These are phyloP conservation scores for Ramichloridium luteum DNA, from an alignment of 2,329 filamentous ascomycete species.

Conservation along the genomic window DNA sequence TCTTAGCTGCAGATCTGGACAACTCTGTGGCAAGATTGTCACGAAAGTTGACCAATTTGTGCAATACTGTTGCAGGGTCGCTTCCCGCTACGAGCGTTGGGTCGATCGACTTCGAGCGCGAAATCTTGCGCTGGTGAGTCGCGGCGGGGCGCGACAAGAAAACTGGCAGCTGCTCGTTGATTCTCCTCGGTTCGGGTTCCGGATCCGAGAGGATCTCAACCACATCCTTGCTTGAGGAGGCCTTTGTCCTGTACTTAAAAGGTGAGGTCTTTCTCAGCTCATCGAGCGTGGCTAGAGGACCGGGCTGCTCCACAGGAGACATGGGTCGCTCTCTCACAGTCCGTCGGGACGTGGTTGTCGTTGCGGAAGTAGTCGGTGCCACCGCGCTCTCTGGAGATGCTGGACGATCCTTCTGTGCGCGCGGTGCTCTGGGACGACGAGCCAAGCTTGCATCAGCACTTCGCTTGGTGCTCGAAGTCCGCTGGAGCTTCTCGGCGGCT, in stretches of 20 bases:
- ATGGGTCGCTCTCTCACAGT: constrained; percentile 13
- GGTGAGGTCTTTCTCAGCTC: constrained; percentile 21
- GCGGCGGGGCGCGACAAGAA: constrained; percentile 9
- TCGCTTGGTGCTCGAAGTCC: constrained; percentile 17
- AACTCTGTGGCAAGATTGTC: constrained; percentile 36
- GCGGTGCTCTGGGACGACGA: constrained; percentile 21
- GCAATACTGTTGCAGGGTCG: constrained; percentile 34
- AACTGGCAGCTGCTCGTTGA: constrained; percentile 9
- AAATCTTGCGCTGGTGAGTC: constrained; percentile 10
- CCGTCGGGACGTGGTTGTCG: constrained; percentile 9
- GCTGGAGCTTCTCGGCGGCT: constrained; percentile 14
- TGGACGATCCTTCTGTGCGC: constrained; percentile 15
- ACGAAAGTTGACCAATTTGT: constrained; percentile 32
- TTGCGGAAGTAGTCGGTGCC: neutral
- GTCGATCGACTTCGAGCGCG: constrained; percentile 6
- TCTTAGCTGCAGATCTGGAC: constrained; percentile 21
- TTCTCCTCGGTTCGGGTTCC: constrained; percentile 19
- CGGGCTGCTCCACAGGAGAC: constrained; percentile 15
- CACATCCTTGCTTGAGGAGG: constrained; percentile 18
- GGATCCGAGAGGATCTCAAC: constrained; percentile 26
- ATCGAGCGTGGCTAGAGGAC: constrained; percentile 22
- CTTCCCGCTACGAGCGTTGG: constrained; percentile 24
- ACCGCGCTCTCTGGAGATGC: constrained; percentile 14
- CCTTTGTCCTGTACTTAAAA: constrained; percentile 16
- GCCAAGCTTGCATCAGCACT: constrained; percentile 27